Conservation (phyloP, 371 early-diverging fungal species). For the Polyrhizophydium stewartii region DNA sequence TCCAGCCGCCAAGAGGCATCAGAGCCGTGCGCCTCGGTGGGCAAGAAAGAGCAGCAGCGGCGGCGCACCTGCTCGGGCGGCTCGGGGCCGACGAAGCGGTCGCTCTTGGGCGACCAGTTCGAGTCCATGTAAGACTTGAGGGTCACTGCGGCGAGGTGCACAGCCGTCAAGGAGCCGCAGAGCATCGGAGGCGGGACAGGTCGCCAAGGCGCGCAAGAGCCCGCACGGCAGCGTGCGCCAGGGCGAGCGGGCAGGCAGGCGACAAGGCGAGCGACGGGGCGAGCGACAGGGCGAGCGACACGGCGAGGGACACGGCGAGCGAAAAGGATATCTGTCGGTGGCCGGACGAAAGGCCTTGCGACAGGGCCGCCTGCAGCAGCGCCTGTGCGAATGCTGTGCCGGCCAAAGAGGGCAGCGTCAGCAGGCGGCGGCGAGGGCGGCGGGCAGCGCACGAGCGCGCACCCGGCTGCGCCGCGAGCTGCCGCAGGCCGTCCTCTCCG, state of each 20-base stretch:
- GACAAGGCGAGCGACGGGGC: background rate
- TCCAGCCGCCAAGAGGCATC: background rate
- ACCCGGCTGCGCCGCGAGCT: slow-evolving; percentile 61
- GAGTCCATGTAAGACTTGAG: slow-evolving; percentile 71
- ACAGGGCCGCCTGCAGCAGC: slow-evolving; percentile 60
- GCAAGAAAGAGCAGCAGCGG: background rate
- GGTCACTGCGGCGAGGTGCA: slow-evolving; percentile 66
- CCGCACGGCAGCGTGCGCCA: slow-evolving; percentile 5
- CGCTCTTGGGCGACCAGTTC: slow-evolving; percentile 67
- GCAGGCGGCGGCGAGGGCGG: slow-evolving; percentile 58
- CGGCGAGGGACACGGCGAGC: background rate
- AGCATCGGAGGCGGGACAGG: background rate
- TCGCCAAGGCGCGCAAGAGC: no score
- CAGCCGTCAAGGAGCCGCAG: slow-evolving; percentile 6
- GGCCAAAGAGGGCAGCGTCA: background rate
- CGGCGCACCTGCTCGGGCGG: slow-evolving; percentile 44
- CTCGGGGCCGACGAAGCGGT: slow-evolving; percentile 57
- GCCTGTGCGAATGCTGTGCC: slow-evolving; percentile 13
- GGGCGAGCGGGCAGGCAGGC: background rate
- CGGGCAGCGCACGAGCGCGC: slow-evolving; percentile 2
- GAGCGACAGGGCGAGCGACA: slow-evolving; percentile 22
- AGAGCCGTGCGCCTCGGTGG: background rate
- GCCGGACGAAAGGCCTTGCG: slow-evolving; percentile 58
- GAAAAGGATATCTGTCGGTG: slow-evolving; percentile 73
- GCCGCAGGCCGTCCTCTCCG: slow-evolving; percentile 68